phyloP scores from a whole-genome alignment of 352 stramenopile species.

The Elongisporangium anandrum region DNA sequence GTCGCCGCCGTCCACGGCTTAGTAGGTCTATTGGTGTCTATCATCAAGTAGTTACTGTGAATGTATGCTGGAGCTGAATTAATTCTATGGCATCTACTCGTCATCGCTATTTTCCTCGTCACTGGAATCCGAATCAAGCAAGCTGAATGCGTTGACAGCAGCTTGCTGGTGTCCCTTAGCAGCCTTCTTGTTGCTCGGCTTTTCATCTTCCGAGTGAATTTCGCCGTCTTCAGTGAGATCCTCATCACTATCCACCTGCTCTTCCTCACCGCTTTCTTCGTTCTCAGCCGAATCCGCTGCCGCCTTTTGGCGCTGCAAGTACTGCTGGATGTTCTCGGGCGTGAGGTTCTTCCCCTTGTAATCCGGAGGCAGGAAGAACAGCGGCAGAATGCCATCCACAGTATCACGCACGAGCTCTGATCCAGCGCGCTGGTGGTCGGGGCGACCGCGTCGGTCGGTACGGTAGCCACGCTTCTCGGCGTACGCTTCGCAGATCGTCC shows the following conservation, averaged over 20 bases:
- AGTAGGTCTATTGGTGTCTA: too few species aligned
- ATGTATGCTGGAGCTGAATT: neutral
- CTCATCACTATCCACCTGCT: conserved; percentile 10
- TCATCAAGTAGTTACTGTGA: too few species aligned
- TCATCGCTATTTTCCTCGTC: conserved; percentile 54
- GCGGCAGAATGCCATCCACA: conserved; percentile 73
- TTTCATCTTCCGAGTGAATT: conserved; percentile 13
- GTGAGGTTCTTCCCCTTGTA: conserved; percentile 58
- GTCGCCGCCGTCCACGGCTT: conserved; percentile 6
- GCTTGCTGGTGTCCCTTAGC: conserved; percentile 10
- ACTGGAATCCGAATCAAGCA: conserved; percentile 87
- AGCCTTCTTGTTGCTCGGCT: conserved; percentile 2
- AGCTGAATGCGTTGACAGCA: conserved; percentile 75
- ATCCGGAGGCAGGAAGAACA: conserved; percentile 77
- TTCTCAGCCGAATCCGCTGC: conserved; percentile 8
- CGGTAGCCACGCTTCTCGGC: conserved; percentile 80
- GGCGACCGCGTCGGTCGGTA: conserved; percentile 69
- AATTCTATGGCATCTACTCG: neutral
- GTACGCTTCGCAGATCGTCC: conserved; percentile 81
- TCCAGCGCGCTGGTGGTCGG: conserved; percentile 77
- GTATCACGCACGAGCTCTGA: conserved; percentile 79
- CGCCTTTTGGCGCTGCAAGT: conserved; percentile 19
- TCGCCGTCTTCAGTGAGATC: conserved; percentile 13
- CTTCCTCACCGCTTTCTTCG: conserved; percentile 12
- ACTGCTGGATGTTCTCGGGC: conserved; percentile 26